Evolutionary conservation across 1,139 yeast genomes (phyloP).

Genomic region (Suhomyces taliae): DNA sequence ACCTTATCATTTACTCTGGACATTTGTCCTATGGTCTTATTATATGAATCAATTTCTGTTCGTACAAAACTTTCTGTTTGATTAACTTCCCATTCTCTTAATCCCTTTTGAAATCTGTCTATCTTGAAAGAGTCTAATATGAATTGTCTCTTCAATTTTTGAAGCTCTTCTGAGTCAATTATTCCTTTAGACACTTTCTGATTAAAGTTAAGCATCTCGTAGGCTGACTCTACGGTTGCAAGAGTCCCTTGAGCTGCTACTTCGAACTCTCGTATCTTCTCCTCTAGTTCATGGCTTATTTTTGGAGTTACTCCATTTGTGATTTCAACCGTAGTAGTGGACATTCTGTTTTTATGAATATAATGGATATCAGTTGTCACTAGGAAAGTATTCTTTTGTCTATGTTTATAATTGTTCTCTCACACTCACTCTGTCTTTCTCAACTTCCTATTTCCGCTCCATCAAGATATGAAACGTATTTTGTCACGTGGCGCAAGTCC

Average conservation of each 20-base stretch:
- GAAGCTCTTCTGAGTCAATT: constrained; percentile 4
- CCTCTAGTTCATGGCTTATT: not conserved
- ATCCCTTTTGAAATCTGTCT: constrained; percentile 31
- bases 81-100: constrained; percentile 32
- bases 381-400: too few species aligned
- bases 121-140: constrained; percentile 38
- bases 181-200: constrained; percentile 3
- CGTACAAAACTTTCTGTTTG: constrained; percentile 23
- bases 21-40: constrained; percentile 31
- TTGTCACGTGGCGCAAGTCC: not conserved
- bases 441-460: too few species aligned
- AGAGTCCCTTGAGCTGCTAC: constrained; percentile 4
- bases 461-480: too few species aligned
- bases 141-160: constrained; percentile 20
- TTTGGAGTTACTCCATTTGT: not conserved
- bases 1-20: constrained; percentile 29
- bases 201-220: constrained; percentile 6
- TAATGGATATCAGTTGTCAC: not conserved
- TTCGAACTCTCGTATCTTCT: constrained; percentile 3
- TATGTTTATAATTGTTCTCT: too few species aligned
- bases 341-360: not conserved
- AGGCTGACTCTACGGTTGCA: constrained; percentile 11
- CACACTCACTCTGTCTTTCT: too few species aligned
- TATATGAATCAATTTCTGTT: constrained; percentile 30
- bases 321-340: not conserved